Percentiles rank a stretch among this genome's conserved stretches.
Evolutionary conservation across 805 yeast genomes (phyloP).

Genomic region (Metschnikowia cerradonensis): DNA sequence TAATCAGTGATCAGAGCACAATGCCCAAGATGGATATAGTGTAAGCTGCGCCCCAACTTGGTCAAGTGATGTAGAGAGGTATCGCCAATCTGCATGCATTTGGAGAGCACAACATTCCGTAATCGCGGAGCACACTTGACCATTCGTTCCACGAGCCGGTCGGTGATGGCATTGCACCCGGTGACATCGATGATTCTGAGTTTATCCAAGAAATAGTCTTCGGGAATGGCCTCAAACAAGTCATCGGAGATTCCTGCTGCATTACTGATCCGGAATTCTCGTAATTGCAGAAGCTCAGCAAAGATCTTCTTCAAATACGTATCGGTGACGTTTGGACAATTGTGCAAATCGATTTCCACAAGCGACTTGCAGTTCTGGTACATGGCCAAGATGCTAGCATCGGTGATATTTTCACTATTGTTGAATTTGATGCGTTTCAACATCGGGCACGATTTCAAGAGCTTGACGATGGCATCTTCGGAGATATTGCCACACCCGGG

Average conservation of each 20-base stretch:
- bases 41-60: constrained; percentile 71
- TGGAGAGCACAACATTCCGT: constrained; percentile 83
- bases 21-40: constrained; percentile 90
- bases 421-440: constrained; percentile 80
- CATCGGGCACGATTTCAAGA: constrained; percentile 63
- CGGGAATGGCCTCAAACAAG: constrained; percentile 54
- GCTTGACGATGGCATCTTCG: constrained; percentile 54
- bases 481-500: constrained; percentile 76
- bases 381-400: constrained; percentile 55
- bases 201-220: constrained; percentile 50
- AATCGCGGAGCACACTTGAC: constrained; percentile 78
- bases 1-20: constrained; percentile 86
- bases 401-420: constrained; percentile 63
- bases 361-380: constrained; percentile 71
- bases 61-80: constrained; percentile 68
- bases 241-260: constrained; percentile 67
- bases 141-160: constrained; percentile 67
- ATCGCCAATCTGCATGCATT: constrained; percentile 85
- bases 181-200: constrained; percentile 82
- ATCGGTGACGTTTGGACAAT: constrained; percentile 71
- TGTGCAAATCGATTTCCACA: constrained; percentile 87
- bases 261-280: constrained; percentile 81
- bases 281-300: constrained; percentile 58
- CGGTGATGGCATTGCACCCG: constrained; percentile 76
- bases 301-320: constrained; percentile 55